These are phyloP conservation scores for Candolleomyces aberdarensis DNA, from an alignment of 768 basidiomycete species.

Conservation along the genomic window DNA sequence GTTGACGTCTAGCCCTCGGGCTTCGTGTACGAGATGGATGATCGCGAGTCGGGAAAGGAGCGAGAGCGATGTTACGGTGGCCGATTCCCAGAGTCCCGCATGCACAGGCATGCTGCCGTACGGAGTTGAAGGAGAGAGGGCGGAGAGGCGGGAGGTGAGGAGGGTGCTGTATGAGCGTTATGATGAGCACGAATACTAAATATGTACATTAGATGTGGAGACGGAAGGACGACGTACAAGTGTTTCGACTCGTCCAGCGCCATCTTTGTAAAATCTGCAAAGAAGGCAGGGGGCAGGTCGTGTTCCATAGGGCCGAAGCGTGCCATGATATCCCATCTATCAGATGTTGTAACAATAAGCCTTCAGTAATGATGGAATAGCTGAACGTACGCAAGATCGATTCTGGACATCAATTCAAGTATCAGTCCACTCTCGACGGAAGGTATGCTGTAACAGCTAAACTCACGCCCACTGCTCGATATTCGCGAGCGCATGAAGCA, in stretches of 20 bases:
- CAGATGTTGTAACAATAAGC: too few relatives aligned
- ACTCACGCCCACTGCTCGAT: slow-evolving; percentile 85
- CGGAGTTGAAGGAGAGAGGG: slow-evolving; percentile 59
- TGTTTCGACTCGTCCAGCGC: slow-evolving; percentile 87
- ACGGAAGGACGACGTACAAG: slow-evolving; percentile 38
- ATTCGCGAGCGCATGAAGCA: slow-evolving; percentile 81
- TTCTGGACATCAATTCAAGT: slow-evolving; percentile 32
- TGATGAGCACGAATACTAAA: background rate
- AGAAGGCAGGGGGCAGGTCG: slow-evolving; percentile 69
- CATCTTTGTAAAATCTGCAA: slow-evolving; percentile 80
- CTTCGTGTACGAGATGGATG: slow-evolving; percentile 85
- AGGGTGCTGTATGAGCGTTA: slow-evolving; percentile 37
- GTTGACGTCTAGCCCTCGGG: slow-evolving; percentile 81
- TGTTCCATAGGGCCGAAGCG: slow-evolving; percentile 63
- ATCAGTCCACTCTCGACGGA: background rate
- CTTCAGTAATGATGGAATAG: background rate
- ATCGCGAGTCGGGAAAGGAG: slow-evolving; percentile 73
- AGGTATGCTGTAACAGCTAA: background rate
- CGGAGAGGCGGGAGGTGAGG: slow-evolving; percentile 56
- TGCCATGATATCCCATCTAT: slow-evolving; percentile 80
- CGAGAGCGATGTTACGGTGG: slow-evolving; percentile 58
- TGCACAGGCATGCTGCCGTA: slow-evolving; percentile 77
- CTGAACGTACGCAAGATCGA: slow-evolving; percentile 64
- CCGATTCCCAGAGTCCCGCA: slow-evolving; percentile 79
- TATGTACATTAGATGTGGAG: background rate